Evolutionary conservation across 129 eudicot species (phyloP).

Genomic region (Smallanthus sonchifolius): DNA sequence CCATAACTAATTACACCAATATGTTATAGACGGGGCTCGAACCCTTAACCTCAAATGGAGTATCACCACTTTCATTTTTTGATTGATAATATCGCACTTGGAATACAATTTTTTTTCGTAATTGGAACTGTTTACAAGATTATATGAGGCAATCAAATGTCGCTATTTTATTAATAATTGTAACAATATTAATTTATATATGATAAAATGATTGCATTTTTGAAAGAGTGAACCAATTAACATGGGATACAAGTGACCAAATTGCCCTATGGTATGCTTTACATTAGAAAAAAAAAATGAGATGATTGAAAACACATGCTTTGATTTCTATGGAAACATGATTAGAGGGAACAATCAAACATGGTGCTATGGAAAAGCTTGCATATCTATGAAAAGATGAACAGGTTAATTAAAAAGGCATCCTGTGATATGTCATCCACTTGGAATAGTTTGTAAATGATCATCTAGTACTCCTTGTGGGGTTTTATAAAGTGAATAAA

Average conservation of each 20-base stretch:
- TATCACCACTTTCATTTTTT: no score
- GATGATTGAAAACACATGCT: slow-evolving; percentile 23
- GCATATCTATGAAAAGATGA: slow-evolving; percentile 36
- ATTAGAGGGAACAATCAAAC: slow-evolving; percentile 34
- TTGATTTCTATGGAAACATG: slow-evolving; percentile 33
- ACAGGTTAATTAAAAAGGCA: slow-evolving; percentile 36
- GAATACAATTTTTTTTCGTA: background rate
- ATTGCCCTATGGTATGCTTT: slow-evolving; percentile 26
- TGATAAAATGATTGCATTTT: background rate
- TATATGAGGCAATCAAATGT: background rate
- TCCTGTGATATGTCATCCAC: slow-evolving; percentile 40
- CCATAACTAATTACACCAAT: no score
- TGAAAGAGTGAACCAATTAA: slow-evolving; percentile 17
- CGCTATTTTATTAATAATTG: background rate
- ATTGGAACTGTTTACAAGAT: background rate
- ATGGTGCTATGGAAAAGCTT: slow-evolving; percentile 31
- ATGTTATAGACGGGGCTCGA: no score
- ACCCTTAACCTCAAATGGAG: no score
- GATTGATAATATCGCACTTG: background rate
- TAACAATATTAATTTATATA: background rate
- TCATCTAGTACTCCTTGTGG: background rate
- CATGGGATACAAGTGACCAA: slow-evolving; percentile 11
- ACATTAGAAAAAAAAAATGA: background rate
- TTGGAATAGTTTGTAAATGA: slow-evolving; percentile 7
- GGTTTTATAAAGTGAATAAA: background rate